Percentiles rank a stretch among this genome's conserved stretches.
These are phyloP conservation scores for Aureobasidium sp. DNA, from an alignment of 2,329 filamentous ascomycete genomes.

Conservation along the genomic window DNA sequence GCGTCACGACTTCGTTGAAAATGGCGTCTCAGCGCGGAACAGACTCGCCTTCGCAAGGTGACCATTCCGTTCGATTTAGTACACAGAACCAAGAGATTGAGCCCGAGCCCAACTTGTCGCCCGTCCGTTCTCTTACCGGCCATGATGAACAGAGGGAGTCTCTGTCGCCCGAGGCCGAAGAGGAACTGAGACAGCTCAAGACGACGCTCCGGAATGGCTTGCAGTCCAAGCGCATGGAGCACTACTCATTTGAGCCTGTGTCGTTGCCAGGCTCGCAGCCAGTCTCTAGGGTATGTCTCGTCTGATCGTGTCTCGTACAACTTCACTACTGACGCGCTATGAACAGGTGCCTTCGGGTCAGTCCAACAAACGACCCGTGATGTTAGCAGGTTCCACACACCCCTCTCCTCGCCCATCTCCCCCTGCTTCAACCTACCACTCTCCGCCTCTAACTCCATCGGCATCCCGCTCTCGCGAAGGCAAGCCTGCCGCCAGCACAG, in stretches of 20 bases:
- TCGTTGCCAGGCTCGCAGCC: slow-evolving; percentile 85
- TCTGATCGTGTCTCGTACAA: neutral
- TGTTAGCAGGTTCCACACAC: slow-evolving; percentile 37
- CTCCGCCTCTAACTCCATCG: slow-evolving; percentile 81
- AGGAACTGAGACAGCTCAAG: slow-evolving; percentile 64
- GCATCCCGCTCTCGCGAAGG: slow-evolving; percentile 58
- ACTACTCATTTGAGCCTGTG: slow-evolving; percentile 83
- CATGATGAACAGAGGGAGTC: slow-evolving; percentile 21
- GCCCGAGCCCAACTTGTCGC: slow-evolving; percentile 32
- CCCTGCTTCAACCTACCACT: slow-evolving; percentile 64
- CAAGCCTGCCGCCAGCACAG: slow-evolving; percentile 23
- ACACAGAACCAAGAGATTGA: slow-evolving; percentile 63
- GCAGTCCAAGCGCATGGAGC: slow-evolving; percentile 74
- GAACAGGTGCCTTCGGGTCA: slow-evolving; percentile 40
- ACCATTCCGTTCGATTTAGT: slow-evolving; percentile 59
- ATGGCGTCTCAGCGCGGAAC: slow-evolving; percentile 2
- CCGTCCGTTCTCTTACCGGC: slow-evolving; percentile 21
- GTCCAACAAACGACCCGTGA: slow-evolving; percentile 27
- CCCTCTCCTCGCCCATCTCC: slow-evolving; percentile 62
- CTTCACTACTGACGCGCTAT: slow-evolving; percentile 22
- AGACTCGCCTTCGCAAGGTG: slow-evolving; percentile 2
- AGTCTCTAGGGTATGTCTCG: slow-evolving; percentile 61
- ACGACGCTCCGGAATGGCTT: slow-evolving; percentile 66
- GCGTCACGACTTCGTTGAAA: neutral
- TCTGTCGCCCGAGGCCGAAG: slow-evolving; percentile 34